Evolutionary conservation across 495 filamentous ascomycete genomes (phyloP), one percentile per base, ranked within the genome.

Genomic region (Penicillium manginii): DNA sequence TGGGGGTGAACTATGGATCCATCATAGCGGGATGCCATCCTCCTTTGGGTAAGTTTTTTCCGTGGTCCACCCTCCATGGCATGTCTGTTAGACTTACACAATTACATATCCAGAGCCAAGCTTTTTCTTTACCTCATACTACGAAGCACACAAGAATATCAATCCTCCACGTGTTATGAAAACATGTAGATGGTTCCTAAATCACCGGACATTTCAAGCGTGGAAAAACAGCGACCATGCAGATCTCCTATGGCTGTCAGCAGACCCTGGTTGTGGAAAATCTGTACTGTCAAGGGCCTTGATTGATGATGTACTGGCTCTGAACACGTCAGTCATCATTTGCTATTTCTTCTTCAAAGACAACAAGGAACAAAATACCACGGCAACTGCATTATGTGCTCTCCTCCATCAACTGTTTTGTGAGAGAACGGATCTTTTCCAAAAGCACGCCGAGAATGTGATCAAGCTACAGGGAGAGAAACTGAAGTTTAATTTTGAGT

Each of bases 271-370:
- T 8, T 48, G 42, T 35, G 40, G 52, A 1, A 55, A 55, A 9
- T 47, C 26, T 35, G 52, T 55, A 1, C 42, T 55, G 1, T 11
- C 53, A 3, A 55, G 10, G 17, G 2, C n/a, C 15, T 5, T 55
- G 2, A 9, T 55, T 37, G 53, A 55, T 23, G 42, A 48, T 11
- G 12, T 10, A 15, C 53, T 37, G 3, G n/a, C 17, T 39, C 21
- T 22, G n/a, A 17, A 42, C 23, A 10, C 9, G 21, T 54, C 51
- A 43, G 51, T 17, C 2, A 55, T 10, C 12, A 10, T 55, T 12
- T 55, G 43, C 29, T 48, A 55, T 23, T 55, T 55, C 42, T 33
- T 33, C 31, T 55, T 55, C 15, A 55, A 55, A 15, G 42, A 49
- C 17, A 54, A 46, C 14, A 8, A 55, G 14, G 53, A 55, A 17